Percentiles rank a stretch among this genome's conserved stretches.
Conservation (phyloP, 495 filamentous ascomycete genomes). For the Penicillium flavigenum region DNA sequence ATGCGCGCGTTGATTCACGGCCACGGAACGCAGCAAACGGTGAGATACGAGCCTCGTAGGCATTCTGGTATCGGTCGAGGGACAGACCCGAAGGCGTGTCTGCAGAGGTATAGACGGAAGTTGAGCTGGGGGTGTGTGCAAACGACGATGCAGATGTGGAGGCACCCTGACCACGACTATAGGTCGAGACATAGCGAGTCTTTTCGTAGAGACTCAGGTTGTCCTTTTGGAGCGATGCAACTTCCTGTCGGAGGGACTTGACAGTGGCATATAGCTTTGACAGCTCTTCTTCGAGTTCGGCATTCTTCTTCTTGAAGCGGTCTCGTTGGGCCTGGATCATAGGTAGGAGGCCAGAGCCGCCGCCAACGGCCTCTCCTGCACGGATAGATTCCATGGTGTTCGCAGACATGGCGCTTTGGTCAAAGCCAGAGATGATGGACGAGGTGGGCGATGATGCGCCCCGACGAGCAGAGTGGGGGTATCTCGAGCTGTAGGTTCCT, state of each 20-base stretch:
- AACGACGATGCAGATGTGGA: constrained; percentile 73
- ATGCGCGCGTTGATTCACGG: constrained; percentile 86
- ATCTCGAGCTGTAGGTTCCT: constrained; percentile 83
- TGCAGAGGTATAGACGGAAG: constrained; percentile 61
- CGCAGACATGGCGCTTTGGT: constrained; percentile 51
- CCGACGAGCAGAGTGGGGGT: constrained; percentile 71
- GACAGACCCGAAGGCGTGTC: constrained; percentile 63
- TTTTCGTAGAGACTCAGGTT: constrained; percentile 98
- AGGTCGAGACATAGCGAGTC: constrained; percentile 91
- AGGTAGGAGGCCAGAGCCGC: constrained; percentile 86
- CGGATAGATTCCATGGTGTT: constrained; percentile 57
- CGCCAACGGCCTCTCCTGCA: constrained; percentile 71
- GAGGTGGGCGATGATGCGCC: constrained; percentile 85
- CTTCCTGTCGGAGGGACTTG: constrained; percentile 84
- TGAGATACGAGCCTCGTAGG: constrained; percentile 92
- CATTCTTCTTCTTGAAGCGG: constrained; percentile 94
- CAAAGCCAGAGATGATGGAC: constrained; percentile 95
- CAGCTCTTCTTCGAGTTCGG: constrained; percentile 87
- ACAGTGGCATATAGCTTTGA: constrained; percentile 78
- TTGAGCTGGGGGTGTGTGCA: constrained; percentile 69
- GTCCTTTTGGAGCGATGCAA: constrained; percentile 90
- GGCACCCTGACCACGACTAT: constrained; percentile 65
- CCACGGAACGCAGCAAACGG: constrained; percentile 95
- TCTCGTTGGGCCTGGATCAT: constrained; percentile 99
- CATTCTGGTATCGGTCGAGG: constrained; percentile 84